A percentile compares a stretch with the other conserved stretches of the same genome.
phyloP scores from a whole-genome alignment of 768 basidiomycete genomes.

The Dacryopinax primogenitus region DNA sequence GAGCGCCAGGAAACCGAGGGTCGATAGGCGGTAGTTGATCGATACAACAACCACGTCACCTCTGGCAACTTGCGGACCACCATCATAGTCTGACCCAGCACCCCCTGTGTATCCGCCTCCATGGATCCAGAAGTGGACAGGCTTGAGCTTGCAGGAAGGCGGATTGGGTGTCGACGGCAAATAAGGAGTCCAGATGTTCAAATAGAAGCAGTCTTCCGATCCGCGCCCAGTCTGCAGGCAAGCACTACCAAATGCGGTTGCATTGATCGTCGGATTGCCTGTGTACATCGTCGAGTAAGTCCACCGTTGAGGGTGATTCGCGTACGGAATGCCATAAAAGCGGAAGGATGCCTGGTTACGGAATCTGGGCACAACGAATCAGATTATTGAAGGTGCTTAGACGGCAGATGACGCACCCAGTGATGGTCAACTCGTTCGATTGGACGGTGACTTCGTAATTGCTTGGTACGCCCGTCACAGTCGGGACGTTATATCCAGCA shows the following conservation, averaged over 20 bases:
- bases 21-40: conserved; percentile 11
- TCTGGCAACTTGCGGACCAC: conserved; percentile 3
- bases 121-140: conserved; percentile 20
- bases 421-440: conserved; percentile 23
- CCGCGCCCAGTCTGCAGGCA: conserved; percentile 12
- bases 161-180: conserved; percentile 11
- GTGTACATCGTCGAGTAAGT: conserved; percentile 13
- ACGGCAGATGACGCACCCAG: not conserved
- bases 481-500: conserved; percentile 24
- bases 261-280: conserved; percentile 2
- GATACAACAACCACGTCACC: not conserved
- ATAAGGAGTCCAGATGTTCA: conserved; percentile 19
- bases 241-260: conserved; percentile 10
- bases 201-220: conserved; percentile 18
- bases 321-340: conserved; percentile 15
- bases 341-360: conserved; percentile 12
- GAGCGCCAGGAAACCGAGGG: conserved; percentile 10
- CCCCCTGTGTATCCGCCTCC: conserved; percentile 20
- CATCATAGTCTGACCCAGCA: conserved; percentile 16
- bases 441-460: conserved; percentile 23
- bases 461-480: conserved; percentile 19
- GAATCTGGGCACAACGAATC: conserved; percentile 16
- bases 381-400: conserved; percentile 17
- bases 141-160: conserved; percentile 3
- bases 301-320: conserved; percentile 12